Base-by-base conservation (phyloP, 768 basidiomycete species). In the Suillus decipiens region DNA sequence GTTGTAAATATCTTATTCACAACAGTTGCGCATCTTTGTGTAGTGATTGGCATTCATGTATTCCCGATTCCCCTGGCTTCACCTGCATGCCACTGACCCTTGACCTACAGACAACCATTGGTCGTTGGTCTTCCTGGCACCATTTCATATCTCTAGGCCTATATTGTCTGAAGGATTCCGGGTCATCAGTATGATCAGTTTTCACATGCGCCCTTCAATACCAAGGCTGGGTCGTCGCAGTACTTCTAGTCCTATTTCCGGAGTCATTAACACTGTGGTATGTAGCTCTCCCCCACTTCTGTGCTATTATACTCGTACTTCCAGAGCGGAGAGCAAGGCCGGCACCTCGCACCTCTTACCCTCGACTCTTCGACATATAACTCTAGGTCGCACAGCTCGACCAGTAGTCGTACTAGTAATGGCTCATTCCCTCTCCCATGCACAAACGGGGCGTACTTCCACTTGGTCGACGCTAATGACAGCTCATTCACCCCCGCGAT, bases 221-320 rank as follows among this genome's bases (percentile, higher is more conserved):
- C 17, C 31, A 53, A 53, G 51, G 19, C 31, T 53, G 31, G 31
- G 31, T 31, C 51, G 28, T 61, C 63, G 66, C 9, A 69, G 61
- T 60, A 67, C 65, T 51, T 62, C 57, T 34, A 62, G 59, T 11
- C 74, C 75, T 2, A 78, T 75, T 9, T 70, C 76, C 8, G 85
- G 87, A 4, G 75, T 62, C 3, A 73, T 87, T 54, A 78, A 82
- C 64, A 80, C 88, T 63, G 73, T 84, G 76, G 87, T 80, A 64
- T 59, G 80, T 75, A 14, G 12, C 54, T 3, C 17, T 56, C 1
- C 5, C 12, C 2, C 5, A 15, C 15, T 56, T 56, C 37, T 37
- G 1, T 19, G 19, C 17, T 19, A 37, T 56, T 28, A 56, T 34
- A 34, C 33, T 5, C 24, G 24, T 17, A 24, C 22, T 28, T 56